Base-by-base conservation (phyloP, 305 asterid genomes). In the Rubia tinctorum region DNA sequence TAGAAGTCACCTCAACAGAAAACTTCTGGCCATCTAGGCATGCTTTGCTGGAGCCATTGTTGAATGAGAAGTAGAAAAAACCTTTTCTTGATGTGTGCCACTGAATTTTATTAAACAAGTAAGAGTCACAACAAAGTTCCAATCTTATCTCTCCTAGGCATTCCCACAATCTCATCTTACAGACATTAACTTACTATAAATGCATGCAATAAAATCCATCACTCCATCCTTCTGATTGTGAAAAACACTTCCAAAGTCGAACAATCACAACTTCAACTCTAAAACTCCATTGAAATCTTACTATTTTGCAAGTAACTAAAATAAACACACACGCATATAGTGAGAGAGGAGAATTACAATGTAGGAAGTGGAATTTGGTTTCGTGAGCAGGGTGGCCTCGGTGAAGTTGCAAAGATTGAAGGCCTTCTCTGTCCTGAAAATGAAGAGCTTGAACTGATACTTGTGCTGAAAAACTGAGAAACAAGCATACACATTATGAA, bases 81-180 rank as follows among this genome's bases (percentile, higher is more conserved):
- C 97, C 97, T 10, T 80, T 80, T 22, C 98, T 88, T 44, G 96
- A 88, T 15, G 91, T 84, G 71, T 82, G 95, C 98, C 98, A 93
- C 98, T 93, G 71, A 78, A 88, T 73, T 74, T 53, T n/a, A 15
- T 15, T 40, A 17, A 77, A 61, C 20, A 9, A 73, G 14, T 22
- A 17, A 27, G 58, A 51, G 58, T 51, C 58, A 51, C 22, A 22
- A 17, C 9, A 51, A 4, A 51, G 58, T 51, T 51, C 22, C 58
- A 51, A 51, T 51, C 58, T 59, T 64, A 10, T 17, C 30, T 40
- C 8, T 66, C 9, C 8, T 42, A 5, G 71, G 55, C 71, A 42
- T 66, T 66, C 25, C n/a, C 23, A 10, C 55, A 66, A 42, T 18
- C 34, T n/a, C n/a, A 66, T 40, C 53, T 40, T 66, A 4, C 71